Percentiles rank a stretch among this genome's conserved stretches.
phyloP scores from a whole-genome alignment of 352 stramenopile genomes.

The Thalassiosira oceanica region DNA sequence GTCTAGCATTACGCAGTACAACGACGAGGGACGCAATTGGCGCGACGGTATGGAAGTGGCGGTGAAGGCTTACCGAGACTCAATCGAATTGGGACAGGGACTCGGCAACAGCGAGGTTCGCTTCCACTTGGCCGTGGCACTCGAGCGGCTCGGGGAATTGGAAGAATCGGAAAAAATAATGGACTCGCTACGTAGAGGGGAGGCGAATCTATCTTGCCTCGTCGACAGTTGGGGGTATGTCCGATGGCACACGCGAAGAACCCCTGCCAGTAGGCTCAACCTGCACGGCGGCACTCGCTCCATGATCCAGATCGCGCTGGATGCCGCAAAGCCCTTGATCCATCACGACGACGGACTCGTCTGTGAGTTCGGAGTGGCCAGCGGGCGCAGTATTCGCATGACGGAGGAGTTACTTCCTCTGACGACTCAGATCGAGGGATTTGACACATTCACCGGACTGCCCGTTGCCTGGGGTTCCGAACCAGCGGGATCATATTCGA shows the following conservation, averaged over 20 bases:
- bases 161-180: slow-evolving; percentile 74
- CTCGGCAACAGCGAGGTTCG: slow-evolving; percentile 32
- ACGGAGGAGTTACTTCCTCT: slow-evolving; percentile 75
- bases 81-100: slow-evolving; percentile 22
- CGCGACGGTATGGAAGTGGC: slow-evolving; percentile 53
- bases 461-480: slow-evolving; percentile 75
- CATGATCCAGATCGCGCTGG: slow-evolving; percentile 75
- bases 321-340: slow-evolving; percentile 65
- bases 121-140: slow-evolving; percentile 70
- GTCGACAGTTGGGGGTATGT: slow-evolving; percentile 82
- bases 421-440: slow-evolving; percentile 70
- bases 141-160: slow-evolving; percentile 63
- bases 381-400: slow-evolving; percentile 70
- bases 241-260: slow-evolving; percentile 72
- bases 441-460: slow-evolving; percentile 82
- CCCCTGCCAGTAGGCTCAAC: slow-evolving; percentile 46
- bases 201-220: slow-evolving; percentile 58
- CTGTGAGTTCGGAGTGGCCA: slow-evolving; percentile 79
- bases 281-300: slow-evolving; percentile 72
- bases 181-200: slow-evolving; percentile 57
- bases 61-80: slow-evolving; percentile 55
- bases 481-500: slow-evolving; percentile 69
- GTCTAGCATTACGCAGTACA: slow-evolving; percentile 31
- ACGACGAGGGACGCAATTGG: slow-evolving; percentile 12
- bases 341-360: slow-evolving; percentile 61